phyloP scores from a whole-genome alignment of 768 basidiomycete genomes.

The Cantharellus cinnabarinus region DNA sequence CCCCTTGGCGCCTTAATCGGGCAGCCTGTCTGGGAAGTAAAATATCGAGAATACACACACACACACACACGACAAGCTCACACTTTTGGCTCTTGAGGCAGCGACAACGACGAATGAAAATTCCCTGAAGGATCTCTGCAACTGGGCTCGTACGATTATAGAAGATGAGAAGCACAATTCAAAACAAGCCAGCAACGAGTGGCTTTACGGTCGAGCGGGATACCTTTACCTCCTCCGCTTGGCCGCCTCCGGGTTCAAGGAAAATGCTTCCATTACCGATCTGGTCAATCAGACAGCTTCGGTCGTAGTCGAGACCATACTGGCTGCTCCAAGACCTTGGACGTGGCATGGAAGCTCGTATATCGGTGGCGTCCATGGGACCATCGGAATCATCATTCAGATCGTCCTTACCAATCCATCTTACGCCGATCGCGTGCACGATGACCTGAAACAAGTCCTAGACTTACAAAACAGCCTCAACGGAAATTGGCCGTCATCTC shows the following conservation, averaged over 20 bases:
- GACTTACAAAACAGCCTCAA: not conserved
- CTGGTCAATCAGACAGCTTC: not conserved
- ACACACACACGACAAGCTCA: not conserved
- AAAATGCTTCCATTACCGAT: not conserved
- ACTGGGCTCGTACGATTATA: not conserved
- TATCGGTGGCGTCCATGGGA: not conserved
- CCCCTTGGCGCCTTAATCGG: no score
- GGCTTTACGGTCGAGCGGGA: not conserved
- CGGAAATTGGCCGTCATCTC: not conserved
- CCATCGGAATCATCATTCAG: not conserved
- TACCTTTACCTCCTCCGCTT: not conserved
- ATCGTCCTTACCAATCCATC: not conserved
- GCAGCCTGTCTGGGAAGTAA: no score
- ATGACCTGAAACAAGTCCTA: not conserved
- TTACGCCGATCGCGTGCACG: not conserved
- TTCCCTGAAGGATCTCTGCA: not conserved
- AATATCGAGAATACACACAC: no score
- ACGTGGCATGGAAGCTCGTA: not conserved
- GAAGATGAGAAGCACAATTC: not conserved
- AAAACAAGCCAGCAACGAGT: not conserved
- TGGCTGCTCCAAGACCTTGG: not conserved
- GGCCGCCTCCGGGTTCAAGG: not conserved
- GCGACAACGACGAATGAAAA: not conserved
- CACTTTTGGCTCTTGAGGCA: not conserved
- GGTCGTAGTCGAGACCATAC: not conserved